A percentile compares a stretch with the other conserved stretches of the same genome.
Evolutionary conservation across 768 basidiomycete genomes (phyloP).

Genomic region (Lactarius quietus): DNA sequence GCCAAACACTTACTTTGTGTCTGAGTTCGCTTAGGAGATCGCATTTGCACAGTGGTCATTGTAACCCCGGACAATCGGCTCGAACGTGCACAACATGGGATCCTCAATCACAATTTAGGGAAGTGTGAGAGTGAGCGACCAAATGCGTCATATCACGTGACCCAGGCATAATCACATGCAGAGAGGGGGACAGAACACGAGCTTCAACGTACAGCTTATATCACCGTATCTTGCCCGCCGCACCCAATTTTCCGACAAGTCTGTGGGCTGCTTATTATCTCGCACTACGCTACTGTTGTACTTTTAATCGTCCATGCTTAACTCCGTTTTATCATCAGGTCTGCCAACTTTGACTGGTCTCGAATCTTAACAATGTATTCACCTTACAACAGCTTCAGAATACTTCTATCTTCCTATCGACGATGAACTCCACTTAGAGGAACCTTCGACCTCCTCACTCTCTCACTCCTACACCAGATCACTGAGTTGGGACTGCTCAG

Average conservation of each 20-base stretch:
- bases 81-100: not conserved
- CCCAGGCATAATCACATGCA: conserved; percentile 14
- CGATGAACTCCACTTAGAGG: conserved; percentile 47
- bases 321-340: conserved; percentile 26
- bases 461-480: conserved; percentile 29
- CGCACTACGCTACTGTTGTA: not conserved
- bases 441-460: conserved; percentile 40
- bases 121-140: not conserved
- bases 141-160: conserved; percentile 10
- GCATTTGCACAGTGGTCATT: not conserved
- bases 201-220: conserved; percentile 3
- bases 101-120: not conserved
- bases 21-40: not conserved
- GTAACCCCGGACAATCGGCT: not conserved
- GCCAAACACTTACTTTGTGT: not conserved
- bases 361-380: not conserved
- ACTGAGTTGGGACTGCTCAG: conserved; percentile 30
- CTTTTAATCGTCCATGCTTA: conserved; percentile 19
- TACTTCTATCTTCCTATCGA: conserved; percentile 65
- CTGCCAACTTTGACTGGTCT: not conserved
- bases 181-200: not conserved
- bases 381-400: conserved; percentile 45
- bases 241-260: conserved; percentile 6
- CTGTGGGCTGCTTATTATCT: conserved; percentile 3
- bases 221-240: not conserved